Evolutionary conservation across 257 asterid genomes (phyloP), one percentile per base, ranked within the genome.

Genomic region (Solanum lycopersicoides): DNA sequence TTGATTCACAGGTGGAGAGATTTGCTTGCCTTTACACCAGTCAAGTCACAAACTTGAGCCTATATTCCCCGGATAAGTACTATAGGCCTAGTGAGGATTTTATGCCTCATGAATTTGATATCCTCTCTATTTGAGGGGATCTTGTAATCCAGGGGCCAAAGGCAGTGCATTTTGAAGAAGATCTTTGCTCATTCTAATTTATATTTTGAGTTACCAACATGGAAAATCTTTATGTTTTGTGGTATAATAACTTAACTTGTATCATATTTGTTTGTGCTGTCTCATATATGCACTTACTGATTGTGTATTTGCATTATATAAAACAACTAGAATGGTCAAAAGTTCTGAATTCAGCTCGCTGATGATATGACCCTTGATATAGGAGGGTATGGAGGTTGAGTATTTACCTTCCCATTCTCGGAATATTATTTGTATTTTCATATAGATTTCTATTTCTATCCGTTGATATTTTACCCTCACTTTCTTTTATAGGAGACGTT

Each of bases 1-100:
- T 47, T 20, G 69, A 82, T 82, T 34, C 83, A 34, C 56, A 97
- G 99, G 99, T 97, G 90, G 99, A 97, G 92, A 93, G 99, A 90
- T 97, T 96, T 44, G 99, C 99, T 25, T 97, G 99, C 91, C 98
- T 97, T 14, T 97, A 97, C 83, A 90, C 99, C 0, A 94, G 99
- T 89, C 97, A 95, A 86, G 99, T 97, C 63, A 90, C 95, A 13
- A 96, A 97, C 87, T 87, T 97, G 92, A 91, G 98, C 93, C 91
- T 95, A 13, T 92, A 96, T 82, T 97, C 99, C 2, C 99, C 99
- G 0, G 95, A 93, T 90, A 97, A 97, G 91, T 94, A 97, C 93
- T 97, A 97, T 88, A 86, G 98, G 85, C 98, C 99, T 30, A 95
- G 97, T 25, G 98, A 94, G 90, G 99, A 97, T 87, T 97, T 93